Conservation (phyloP, 768 basidiomycete species). For the Phylloporus scabripes region DNA sequence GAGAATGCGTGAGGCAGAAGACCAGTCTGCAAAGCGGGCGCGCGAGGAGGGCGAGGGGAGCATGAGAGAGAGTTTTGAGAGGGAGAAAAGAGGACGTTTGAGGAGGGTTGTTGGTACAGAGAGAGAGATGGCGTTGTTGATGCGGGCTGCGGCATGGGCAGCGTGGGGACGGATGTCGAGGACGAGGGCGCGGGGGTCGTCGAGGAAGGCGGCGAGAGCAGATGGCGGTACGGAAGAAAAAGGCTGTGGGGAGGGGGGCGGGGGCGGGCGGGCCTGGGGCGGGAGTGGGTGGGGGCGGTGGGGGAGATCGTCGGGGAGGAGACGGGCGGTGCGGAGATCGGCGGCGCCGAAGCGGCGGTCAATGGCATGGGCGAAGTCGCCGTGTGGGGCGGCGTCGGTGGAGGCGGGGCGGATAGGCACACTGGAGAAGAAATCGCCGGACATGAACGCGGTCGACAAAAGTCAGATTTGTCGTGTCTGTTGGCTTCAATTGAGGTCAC, state of each 20-base stretch:
- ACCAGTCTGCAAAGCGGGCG: slow-evolving; percentile 56
- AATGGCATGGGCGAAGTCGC: slow-evolving; percentile 53
- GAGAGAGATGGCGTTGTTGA: slow-evolving; percentile 71
- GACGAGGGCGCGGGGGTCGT: slow-evolving; percentile 48
- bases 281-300: slow-evolving; percentile 18
- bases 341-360: slow-evolving; percentile 38
- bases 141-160: slow-evolving; percentile 58
- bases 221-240: slow-evolving; percentile 27
- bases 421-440: slow-evolving; percentile 40
- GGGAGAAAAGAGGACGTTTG: slow-evolving; percentile 82
- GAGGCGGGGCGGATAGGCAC: slow-evolving; percentile 18
- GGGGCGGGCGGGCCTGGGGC: background rate
- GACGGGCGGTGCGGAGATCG: slow-evolving; percentile 36
- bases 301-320: slow-evolving; percentile 27
- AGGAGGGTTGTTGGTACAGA: slow-evolving; percentile 93
- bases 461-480: background rate
- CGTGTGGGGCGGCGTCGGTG: slow-evolving; percentile 22
- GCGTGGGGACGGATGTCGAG: slow-evolving; percentile 88
- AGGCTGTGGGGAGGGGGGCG: slow-evolving; percentile 4
- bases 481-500: slow-evolving; percentile 12
- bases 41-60: slow-evolving; percentile 60
- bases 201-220: slow-evolving; percentile 29
- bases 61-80: slow-evolving; percentile 73
- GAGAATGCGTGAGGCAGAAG: slow-evolving; percentile 55
- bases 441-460: slow-evolving; percentile 13